phyloP scores from a whole-genome alignment of 2,329 filamentous ascomycete species.

The Trichoderma sp. region DNA sequence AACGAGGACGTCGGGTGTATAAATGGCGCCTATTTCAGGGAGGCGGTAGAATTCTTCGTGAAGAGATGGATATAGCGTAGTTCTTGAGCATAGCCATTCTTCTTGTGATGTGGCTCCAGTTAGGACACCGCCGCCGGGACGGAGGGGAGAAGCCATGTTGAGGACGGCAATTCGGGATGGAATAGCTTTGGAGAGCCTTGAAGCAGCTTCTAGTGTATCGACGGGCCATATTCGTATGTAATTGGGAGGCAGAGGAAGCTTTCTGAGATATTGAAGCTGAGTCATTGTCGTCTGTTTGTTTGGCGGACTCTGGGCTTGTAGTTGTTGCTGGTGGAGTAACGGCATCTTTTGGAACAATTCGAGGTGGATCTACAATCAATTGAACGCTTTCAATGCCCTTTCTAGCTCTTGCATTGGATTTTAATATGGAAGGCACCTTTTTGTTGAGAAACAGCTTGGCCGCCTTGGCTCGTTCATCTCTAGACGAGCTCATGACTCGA shows the following conservation, averaged over 20 bases:
- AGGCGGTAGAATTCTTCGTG: constrained; percentile 59
- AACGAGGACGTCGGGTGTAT: constrained; percentile 58
- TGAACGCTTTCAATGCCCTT: constrained; percentile 52
- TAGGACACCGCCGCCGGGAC: constrained; percentile 60
- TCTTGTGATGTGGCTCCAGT: constrained; percentile 60
- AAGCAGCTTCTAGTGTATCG: constrained; percentile 55
- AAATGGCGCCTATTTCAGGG: constrained; percentile 56
- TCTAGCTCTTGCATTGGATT: constrained; percentile 53
- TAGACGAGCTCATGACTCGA: not conserved
- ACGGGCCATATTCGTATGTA: constrained; percentile 45
- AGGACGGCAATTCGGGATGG: constrained; percentile 48
- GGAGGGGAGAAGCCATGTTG: constrained; percentile 63
- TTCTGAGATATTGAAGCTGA: not conserved
- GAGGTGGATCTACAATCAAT: constrained; percentile 41
- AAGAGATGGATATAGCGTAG: constrained; percentile 58
- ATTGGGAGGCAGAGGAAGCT: constrained; percentile 28
- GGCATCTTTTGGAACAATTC: too few species aligned
- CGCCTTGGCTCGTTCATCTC: constrained; percentile 49
- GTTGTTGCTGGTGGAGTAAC: not conserved
- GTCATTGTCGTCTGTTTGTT: not conserved
- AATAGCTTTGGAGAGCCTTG: not conserved
- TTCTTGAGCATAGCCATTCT: constrained; percentile 60
- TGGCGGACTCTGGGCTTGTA: not conserved
- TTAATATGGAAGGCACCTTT: constrained; percentile 55
- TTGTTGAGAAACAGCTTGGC: constrained; percentile 59